Conservation (phyloP, 495 filamentous ascomycete species). For the Chaetomium tenue region DNA sequence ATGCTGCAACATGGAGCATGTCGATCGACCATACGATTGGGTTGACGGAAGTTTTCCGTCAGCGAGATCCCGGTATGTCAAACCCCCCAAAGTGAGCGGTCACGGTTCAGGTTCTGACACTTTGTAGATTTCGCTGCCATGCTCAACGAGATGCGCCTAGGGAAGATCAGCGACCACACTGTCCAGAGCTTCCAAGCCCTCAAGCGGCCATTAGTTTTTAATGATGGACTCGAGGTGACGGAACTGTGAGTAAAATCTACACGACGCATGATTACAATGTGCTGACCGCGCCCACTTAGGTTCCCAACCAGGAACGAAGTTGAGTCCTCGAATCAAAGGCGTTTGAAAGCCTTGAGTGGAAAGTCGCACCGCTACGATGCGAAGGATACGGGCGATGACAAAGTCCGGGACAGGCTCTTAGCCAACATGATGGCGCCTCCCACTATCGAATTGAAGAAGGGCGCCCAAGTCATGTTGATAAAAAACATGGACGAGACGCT, state of each 20-base stretch:
- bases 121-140: conserved; percentile 76
- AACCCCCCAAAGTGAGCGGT: neutral
- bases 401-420: conserved; percentile 72
- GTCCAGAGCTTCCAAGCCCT: conserved; percentile 69
- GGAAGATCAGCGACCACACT: conserved; percentile 68
- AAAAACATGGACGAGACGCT: conserved; percentile 95
- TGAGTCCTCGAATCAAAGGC: conserved; percentile 73
- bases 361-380: conserved; percentile 65
- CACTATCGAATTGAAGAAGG: conserved; percentile 75
- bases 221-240: conserved; percentile 81
- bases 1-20: conserved; percentile 85
- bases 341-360: conserved; percentile 71
- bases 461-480: conserved; percentile 98
- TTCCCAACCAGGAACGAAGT: conserved; percentile 92
- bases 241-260: conserved; percentile 62
- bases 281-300: conserved; percentile 39
- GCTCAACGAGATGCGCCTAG: conserved; percentile 96
- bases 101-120: conserved; percentile 21
- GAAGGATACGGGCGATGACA: conserved; percentile 70
- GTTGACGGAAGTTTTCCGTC: conserved; percentile 92
- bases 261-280: neutral
- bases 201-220: conserved; percentile 63
- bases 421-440: conserved; percentile 89
- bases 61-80: conserved; percentile 74
- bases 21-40: conserved; percentile 94